phyloP scores from a whole-genome alignment of 2,329 filamentous ascomycete species.

The Ascochyta koolunga region DNA sequence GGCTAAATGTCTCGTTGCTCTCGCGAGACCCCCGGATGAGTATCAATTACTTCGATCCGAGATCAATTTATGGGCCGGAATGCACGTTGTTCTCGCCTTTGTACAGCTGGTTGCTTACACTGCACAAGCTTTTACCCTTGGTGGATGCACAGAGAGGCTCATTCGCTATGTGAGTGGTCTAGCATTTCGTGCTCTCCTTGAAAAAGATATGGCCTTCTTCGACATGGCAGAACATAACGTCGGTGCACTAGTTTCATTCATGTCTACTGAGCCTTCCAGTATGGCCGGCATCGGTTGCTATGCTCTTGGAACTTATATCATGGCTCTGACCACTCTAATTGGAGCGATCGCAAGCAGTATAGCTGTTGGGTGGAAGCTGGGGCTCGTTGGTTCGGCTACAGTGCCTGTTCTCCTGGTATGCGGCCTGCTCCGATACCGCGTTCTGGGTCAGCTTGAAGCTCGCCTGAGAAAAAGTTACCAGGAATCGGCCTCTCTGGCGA shows the following conservation, averaged over 20 bases:
- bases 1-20: neutral
- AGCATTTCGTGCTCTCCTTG: constrained; percentile 83
- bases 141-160: neutral
- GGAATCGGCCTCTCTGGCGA: neutral
- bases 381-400: constrained; percentile 60
- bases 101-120: neutral
- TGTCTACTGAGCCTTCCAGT: constrained; percentile 75
- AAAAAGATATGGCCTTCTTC: constrained; percentile 90
- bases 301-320: constrained; percentile 82
- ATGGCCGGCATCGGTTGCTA: constrained; percentile 84
- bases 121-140: neutral
- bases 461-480: neutral
- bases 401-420: neutral
- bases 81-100: neutral
- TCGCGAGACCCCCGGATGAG: neutral
- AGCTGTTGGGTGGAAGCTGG: constrained; percentile 82
- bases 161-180: constrained; percentile 14
- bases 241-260: constrained; percentile 74
- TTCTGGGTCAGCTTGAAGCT: neutral
- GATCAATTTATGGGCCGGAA: neutral
- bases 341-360: constrained; percentile 71
- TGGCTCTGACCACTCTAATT: constrained; percentile 77
- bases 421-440: neutral
- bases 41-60: neutral
- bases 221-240: constrained; percentile 87